These are phyloP conservation scores for Umbelopsis vinacea DNA, from an alignment of 192 early-diverging fungal species.

Conservation along the genomic window DNA sequence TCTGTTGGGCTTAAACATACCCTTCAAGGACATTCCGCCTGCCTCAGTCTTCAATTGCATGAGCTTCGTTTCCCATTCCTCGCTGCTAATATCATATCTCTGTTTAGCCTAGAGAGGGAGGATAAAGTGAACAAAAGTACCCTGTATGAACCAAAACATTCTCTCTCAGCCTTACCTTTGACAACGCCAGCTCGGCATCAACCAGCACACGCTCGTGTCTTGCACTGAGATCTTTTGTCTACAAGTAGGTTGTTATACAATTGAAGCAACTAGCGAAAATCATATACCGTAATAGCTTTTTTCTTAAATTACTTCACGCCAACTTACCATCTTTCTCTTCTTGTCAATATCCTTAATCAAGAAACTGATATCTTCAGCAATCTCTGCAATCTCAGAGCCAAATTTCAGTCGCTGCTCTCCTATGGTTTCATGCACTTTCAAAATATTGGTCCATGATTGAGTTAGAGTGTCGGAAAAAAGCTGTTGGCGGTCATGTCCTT, in stretches of 20 bases:
- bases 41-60: conserved; percentile 58
- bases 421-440: conserved; percentile 80
- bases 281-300: neutral
- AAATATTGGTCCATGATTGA: conserved; percentile 70
- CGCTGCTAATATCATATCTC: conserved; percentile 72
- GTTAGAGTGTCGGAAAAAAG: conserved; percentile 63
- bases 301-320: neutral
- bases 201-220: conserved; percentile 77
- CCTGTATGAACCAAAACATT: neutral
- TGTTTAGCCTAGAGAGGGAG: conserved; percentile 59
- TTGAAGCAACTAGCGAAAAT: neutral
- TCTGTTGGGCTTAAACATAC: conserved; percentile 55
- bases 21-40: conserved; percentile 42
- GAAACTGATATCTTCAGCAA: conserved; percentile 78
- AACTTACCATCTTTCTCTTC: conserved; percentile 71
- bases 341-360: conserved; percentile 79
- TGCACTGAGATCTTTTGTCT: conserved; percentile 74
- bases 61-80: conserved; percentile 85
- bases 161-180: conserved; percentile 62
- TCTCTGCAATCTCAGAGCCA: conserved; percentile 65
- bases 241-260: neutral
- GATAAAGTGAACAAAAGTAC: neutral
- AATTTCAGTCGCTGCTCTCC: conserved; percentile 82
- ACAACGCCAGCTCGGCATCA: conserved; percentile 77
- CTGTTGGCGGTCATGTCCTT: conserved; percentile 57